Percentiles rank a stretch among this genome's conserved stretches.
These are phyloP conservation scores for Pisolithus orientalis DNA, from an alignment of 768 basidiomycete genomes.

Conservation along the genomic window DNA sequence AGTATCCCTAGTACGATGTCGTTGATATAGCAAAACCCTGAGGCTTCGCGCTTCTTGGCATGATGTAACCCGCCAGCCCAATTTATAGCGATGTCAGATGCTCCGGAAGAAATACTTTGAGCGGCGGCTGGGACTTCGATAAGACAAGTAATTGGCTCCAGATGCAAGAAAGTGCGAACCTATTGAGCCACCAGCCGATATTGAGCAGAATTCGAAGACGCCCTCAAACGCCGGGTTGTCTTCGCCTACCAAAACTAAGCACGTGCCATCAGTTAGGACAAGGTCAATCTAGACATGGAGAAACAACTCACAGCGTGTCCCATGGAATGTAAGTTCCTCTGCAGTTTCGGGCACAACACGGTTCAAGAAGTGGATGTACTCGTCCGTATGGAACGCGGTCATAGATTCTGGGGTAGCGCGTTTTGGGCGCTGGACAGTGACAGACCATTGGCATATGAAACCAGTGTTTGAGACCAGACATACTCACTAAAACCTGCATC, in stretches of 20 bases:
- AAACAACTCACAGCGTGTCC: slow-evolving; percentile 66
- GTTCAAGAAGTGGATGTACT: slow-evolving; percentile 90
- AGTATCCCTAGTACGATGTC: slow-evolving; percentile 94
- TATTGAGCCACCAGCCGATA: slow-evolving; percentile 93
- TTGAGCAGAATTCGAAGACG: slow-evolving; percentile 93
- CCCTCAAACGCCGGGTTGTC: slow-evolving; percentile 98
- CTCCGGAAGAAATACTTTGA: slow-evolving; percentile 68
- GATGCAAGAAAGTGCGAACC: slow-evolving; percentile 39
- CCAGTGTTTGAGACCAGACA: neutral
- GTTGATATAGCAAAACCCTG: slow-evolving; percentile 99
- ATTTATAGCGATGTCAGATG: slow-evolving; percentile 82
- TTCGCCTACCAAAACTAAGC: slow-evolving; percentile 62
- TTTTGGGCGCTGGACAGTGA: slow-evolving; percentile 51
- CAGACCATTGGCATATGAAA: neutral
- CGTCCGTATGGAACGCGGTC: slow-evolving; percentile 97
- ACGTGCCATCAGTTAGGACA: slow-evolving; percentile 3
- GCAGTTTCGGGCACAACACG: slow-evolving; percentile 89
- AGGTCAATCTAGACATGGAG: neutral
- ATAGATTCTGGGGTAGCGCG: slow-evolving; percentile 70
- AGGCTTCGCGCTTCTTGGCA: slow-evolving; percentile 98
- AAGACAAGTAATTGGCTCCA: neutral
- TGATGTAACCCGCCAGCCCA: slow-evolving; percentile 99
- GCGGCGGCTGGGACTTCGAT: slow-evolving; percentile 56
- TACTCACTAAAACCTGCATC: slow-evolving; percentile 80
- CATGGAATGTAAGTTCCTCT: slow-evolving; percentile 78